These are phyloP conservation scores for Posidonia oceanica DNA, from an alignment of 116 monocot genomes.

Conservation along the genomic window DNA sequence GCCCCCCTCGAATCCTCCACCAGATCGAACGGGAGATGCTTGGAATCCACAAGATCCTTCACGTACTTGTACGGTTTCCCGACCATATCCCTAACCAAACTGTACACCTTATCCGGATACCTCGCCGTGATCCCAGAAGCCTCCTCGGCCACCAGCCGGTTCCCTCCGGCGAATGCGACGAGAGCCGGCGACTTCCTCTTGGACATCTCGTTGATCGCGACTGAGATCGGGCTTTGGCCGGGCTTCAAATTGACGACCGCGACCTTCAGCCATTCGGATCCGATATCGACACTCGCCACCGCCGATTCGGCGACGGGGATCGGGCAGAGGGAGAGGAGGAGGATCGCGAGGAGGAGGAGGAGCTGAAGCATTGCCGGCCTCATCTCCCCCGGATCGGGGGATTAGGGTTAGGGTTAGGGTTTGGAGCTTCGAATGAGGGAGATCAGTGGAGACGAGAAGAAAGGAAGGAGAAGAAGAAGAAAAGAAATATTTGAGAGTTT, in stretches of 20 bases:
- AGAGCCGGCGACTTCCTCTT: constrained; percentile 94
- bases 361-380: no score
- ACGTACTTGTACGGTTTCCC: constrained; percentile 45
- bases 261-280: constrained; percentile 92
- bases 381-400: no score
- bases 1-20: constrained; percentile 72
- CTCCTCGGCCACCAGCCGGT: constrained; percentile 87
- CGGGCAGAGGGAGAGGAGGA: background rate
- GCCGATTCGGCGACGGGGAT: constrained; percentile 24
- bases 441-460: no score
- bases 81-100: constrained; percentile 63
- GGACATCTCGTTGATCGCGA: constrained; percentile 99
- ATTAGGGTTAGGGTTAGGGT: no score
- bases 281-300: constrained; percentile 80
- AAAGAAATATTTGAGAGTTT: no score
- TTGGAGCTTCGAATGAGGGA: no score
- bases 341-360: background rate
- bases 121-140: constrained; percentile 83
- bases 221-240: constrained; percentile 69
- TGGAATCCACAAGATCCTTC: constrained; percentile 24
- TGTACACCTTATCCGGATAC: constrained; percentile 80
- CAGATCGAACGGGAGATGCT: constrained; percentile 75
- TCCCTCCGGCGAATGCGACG: constrained; percentile 55
- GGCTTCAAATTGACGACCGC: constrained; percentile 87
- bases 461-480: no score